These are phyloP conservation scores for Mycosphaerella arachidis DNA, from an alignment of 2,329 filamentous ascomycete genomes.

Conservation along the genomic window DNA sequence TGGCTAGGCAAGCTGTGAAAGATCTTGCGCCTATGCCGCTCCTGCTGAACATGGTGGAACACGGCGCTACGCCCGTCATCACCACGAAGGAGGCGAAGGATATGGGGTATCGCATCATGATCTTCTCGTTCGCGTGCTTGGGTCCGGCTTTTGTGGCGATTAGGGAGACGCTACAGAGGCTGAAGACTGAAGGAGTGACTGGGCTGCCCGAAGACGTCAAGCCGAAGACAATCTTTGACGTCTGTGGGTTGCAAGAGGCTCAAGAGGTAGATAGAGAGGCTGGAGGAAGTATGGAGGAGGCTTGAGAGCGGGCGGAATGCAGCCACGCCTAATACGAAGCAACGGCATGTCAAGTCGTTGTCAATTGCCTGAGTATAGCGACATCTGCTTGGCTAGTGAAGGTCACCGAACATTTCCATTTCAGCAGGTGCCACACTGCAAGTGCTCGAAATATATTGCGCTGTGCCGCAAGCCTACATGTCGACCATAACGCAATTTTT, in stretches of 20 bases:
- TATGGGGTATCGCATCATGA: slow-evolving; percentile 55
- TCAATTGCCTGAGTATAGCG: too few species aligned
- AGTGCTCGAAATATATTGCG: too few species aligned
- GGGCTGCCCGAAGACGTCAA: slow-evolving; percentile 8
- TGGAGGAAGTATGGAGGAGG: slow-evolving; percentile 10
- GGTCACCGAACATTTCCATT: too few species aligned
- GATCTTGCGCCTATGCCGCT: slow-evolving; percentile 49
- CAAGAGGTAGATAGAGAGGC: slow-evolving; percentile 10
- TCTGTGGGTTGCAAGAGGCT: slow-evolving; percentile 13
- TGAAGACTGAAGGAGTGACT: slow-evolving; percentile 15
- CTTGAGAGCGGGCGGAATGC: neutral
- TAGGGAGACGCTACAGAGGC: slow-evolving; percentile 9
- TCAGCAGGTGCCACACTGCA: too few species aligned
- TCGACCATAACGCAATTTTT: too few species aligned
- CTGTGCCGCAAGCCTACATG: too few species aligned
- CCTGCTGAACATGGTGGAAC: slow-evolving; percentile 54
- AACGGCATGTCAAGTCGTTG: too few species aligned
- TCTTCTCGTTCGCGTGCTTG: slow-evolving; percentile 34
- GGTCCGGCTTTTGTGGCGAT: slow-evolving; percentile 14
- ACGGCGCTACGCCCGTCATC: slow-evolving; percentile 52
- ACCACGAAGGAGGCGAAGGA: slow-evolving; percentile 48
- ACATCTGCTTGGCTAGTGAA: too few species aligned
- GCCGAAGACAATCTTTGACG: slow-evolving; percentile 15
- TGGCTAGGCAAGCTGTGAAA: slow-evolving; percentile 44
- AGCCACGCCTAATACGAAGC: too few species aligned